Percentiles rank a stretch among this genome's conserved stretches.
Evolutionary conservation across 345 rosid genomes (phyloP).

Genomic region (Eucalyptus sideroxylon): DNA sequence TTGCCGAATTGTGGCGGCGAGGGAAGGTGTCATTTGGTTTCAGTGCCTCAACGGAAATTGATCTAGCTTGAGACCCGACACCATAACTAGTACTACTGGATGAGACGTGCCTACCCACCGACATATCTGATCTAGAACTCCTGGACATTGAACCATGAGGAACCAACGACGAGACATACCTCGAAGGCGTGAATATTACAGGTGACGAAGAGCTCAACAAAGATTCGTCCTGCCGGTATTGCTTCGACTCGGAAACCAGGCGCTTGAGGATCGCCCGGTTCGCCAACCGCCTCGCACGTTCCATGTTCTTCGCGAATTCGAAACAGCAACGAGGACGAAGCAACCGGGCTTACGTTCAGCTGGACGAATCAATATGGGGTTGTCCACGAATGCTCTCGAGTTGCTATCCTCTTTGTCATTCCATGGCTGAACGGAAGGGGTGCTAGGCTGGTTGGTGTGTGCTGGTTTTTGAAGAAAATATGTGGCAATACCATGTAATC

Average conservation of each 20-base stretch:
- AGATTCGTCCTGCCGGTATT: conserved; percentile 21
- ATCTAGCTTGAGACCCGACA: conserved; percentile 2
- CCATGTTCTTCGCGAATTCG: conserved; percentile 26
- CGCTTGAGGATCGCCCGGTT: conserved; percentile 58
- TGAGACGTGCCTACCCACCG: not conserved
- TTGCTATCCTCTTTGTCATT: not conserved
- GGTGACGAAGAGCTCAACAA: not conserved
- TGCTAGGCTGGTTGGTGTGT: not conserved
- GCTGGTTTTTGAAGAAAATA: not conserved
- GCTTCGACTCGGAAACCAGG: conserved; percentile 53
- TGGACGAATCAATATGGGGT: not conserved
- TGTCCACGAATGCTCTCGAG: not conserved
- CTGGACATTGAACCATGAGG: conserved; percentile 17
- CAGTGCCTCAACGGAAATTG: conserved; percentile 68
- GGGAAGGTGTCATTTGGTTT: conserved; percentile 74
- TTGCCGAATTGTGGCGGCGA: conserved; percentile 89
- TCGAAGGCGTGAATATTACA: conserved; percentile 39
- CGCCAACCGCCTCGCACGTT: conserved; percentile 84
- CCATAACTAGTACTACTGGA: not conserved
- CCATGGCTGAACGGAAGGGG: not conserved
- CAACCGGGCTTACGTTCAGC: not conserved
- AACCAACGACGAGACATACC: conserved; percentile 69
- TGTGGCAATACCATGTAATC: not conserved
- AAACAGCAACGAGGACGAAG: not conserved
- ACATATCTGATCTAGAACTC: not conserved